phyloP scores from a whole-genome alignment of 352 stramenopile genomes.

The Aphanomyces stellatus region DNA sequence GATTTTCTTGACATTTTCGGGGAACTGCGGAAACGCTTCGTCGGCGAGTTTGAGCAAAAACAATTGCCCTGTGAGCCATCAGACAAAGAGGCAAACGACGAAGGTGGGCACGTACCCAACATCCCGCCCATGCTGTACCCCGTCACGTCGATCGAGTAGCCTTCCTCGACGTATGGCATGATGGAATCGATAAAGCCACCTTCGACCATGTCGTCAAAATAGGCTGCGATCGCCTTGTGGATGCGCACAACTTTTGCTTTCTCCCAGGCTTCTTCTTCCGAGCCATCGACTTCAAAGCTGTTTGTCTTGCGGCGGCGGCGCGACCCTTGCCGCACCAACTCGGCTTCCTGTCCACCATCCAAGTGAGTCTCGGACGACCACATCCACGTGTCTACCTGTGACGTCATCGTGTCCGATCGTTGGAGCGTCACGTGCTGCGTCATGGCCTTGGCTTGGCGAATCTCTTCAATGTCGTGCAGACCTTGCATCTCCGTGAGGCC shows the following conservation, averaged over 20 bases:
- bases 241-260: conserved; percentile 55
- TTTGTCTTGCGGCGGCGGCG: conserved; percentile 35
- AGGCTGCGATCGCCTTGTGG: conserved; percentile 68
- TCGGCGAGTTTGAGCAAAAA: conserved; percentile 18
- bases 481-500: conserved; percentile 50
- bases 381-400: not conserved
- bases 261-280: conserved; percentile 46
- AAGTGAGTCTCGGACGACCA: not conserved
- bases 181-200: conserved; percentile 65
- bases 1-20: conserved; percentile 34
- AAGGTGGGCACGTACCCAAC: conserved; percentile 26
- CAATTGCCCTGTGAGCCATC: conserved; percentile 33
- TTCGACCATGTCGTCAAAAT: conserved; percentile 81
- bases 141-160: conserved; percentile 69
- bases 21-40: not conserved
- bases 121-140: conserved; percentile 83
- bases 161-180: conserved; percentile 60
- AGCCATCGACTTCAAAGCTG: conserved; percentile 40
- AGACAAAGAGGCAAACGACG: not conserved
- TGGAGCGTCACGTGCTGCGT: not conserved
- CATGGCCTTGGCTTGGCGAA: conserved; percentile 35
- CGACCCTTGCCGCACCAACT: conserved; percentile 15
- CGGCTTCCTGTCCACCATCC: not conserved
- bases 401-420: conserved; percentile 16
- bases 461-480: conserved; percentile 64